A percentile compares a stretch with the other conserved stretches of the same genome.
These are phyloP conservation scores for Hysterangium stoloniferum DNA, from an alignment of 768 basidiomycete genomes.

Conservation along the genomic window DNA sequence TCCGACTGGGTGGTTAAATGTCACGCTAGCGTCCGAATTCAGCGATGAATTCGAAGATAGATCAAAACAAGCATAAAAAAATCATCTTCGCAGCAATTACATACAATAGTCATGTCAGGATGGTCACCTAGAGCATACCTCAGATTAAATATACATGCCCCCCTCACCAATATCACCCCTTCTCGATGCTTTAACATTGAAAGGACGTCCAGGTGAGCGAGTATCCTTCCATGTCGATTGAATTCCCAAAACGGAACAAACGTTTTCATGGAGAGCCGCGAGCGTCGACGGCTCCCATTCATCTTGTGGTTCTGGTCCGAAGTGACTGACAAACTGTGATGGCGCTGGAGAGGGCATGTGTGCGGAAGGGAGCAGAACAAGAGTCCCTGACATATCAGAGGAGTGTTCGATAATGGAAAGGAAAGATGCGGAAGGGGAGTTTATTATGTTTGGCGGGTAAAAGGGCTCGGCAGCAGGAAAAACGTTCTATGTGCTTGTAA, in stretches of 20 bases:
- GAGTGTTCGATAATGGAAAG: slow-evolving; percentile 29
- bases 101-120: too few relatives aligned
- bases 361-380: slow-evolving; percentile 43
- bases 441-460: slow-evolving; percentile 49
- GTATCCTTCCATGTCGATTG: background rate
- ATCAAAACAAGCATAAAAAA: too few relatives aligned
- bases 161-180: slow-evolving; percentile 10
- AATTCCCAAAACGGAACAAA: background rate
- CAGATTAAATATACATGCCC: slow-evolving; percentile 8
- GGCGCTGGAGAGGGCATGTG: slow-evolving; percentile 37
- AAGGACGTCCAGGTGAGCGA: background rate
- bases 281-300: slow-evolving; percentile 6
- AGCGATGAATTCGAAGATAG: too few relatives aligned
- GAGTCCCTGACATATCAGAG: slow-evolving; percentile 4
- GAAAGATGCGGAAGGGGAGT: slow-evolving; percentile 47
- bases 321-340: slow-evolving; percentile 22
- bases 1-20: too few relatives aligned
- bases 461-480: slow-evolving; percentile 35
- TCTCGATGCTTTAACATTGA: background rate
- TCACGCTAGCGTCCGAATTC: too few relatives aligned
- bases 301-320: background rate
- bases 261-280: background rate
- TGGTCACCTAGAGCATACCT: too few relatives aligned
- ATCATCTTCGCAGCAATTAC: too few relatives aligned
- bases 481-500: too few relatives aligned